Evolutionary conservation across 164 flowering plant species (phyloP).

Genomic region (Vitis riparia): DNA sequence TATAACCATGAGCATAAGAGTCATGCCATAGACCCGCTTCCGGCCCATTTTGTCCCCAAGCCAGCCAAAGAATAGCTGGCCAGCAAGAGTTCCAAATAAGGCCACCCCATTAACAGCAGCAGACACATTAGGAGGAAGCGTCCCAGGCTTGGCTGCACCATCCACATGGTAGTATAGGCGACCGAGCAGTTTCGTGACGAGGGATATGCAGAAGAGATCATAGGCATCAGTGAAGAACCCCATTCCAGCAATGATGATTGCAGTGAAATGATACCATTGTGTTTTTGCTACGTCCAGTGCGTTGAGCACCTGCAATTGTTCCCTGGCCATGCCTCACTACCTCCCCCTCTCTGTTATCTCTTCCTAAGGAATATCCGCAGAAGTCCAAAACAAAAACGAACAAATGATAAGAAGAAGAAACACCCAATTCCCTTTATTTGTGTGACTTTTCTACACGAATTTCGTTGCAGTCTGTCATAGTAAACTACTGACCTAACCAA

Average conservation of each 20-base stretch:
- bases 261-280: conserved; percentile 92
- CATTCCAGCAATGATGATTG: conserved; percentile 85
- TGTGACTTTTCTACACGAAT: too few relatives aligned
- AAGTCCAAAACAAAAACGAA: too few relatives aligned
- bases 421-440: too few relatives aligned
- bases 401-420: too few relatives aligned
- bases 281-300: conserved; percentile 80
- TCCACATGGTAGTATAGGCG: conserved; percentile 68
- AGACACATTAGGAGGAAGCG: conserved; percentile 69
- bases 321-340: conserved; percentile 37
- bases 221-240: conserved; percentile 94
- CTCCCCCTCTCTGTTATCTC: conserved; percentile 2
- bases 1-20: conserved; percentile 66
- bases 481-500: too few relatives aligned
- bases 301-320: conserved; percentile 54
- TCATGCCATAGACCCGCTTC: conserved; percentile 78
- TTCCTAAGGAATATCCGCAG: neutral
- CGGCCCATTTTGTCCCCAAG: conserved; percentile 86
- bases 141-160: conserved; percentile 60
- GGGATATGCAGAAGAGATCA: conserved; percentile 84
- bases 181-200: conserved; percentile 78
- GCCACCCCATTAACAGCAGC: conserved; percentile 89
- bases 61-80: conserved; percentile 90
- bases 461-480: too few relatives aligned
- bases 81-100: conserved; percentile 67